Evolutionary conservation across 116 monocot species (phyloP), one percentile per base, ranked within the genome.

Genomic region (Posidonia oceanica): DNA sequence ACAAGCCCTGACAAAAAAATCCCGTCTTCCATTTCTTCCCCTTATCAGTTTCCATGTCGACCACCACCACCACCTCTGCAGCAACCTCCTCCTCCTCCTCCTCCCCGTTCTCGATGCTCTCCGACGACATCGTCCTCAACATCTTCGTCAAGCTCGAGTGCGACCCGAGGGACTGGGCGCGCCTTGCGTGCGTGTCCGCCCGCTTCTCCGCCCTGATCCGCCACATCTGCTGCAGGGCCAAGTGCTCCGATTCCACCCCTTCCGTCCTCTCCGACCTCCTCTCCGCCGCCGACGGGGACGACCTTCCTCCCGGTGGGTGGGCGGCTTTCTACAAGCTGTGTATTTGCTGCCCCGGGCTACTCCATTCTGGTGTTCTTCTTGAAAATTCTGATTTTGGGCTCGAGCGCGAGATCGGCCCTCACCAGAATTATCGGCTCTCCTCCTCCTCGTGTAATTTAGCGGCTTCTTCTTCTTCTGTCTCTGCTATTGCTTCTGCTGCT

Each of bases 311-410:
- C 52, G 74, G 75, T 16, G 78, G 72, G 5, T 90, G 87, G 87
- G 58, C 84, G 20, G n/a, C 86, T 36, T 86, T 95, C 51, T 70
- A 83, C 83, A 95, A 88, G 79, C 74, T 95, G 80, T 75, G 84
- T 67, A 88, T 91, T 36, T 95, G 91, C 81, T 95, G 95, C 74
- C 95, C 95, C 0, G 95, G 95, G 36, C 91, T 95, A 54, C 63
- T 74, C 64, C 84, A 75, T 66, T 78, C 95, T 67, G 95, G 95
- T 13, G 76, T 95, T 52, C 82, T 95, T 66, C 91, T 95, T 69
- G 81, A 91, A 59, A 74, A 78, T 73, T 84, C 91, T 42, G 95
- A 91, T 62, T 88, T 95, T 66, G 95, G 95, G 23, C 86, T 95
- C 42, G 88, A 91, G 63, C 91, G 75, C 58, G 91, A 95, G 36